Evolutionary conservation across 2,329 filamentous ascomycete genomes (phyloP).

Genomic region (Colletotrichum phormii): DNA sequence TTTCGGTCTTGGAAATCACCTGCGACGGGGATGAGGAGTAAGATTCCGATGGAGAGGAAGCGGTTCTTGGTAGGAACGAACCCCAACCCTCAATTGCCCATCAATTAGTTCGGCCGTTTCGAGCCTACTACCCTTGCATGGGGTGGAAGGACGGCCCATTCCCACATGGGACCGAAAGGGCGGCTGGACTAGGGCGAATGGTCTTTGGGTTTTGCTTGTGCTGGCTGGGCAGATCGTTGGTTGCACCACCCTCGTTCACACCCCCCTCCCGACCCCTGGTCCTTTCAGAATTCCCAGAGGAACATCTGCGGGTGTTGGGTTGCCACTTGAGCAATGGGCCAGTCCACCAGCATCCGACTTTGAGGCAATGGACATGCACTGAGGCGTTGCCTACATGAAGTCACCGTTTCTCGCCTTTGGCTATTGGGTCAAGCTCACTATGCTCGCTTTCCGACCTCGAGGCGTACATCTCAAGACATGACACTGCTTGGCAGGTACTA

Average conservation of each 20-base stretch:
- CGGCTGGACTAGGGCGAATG: slow-evolving; percentile 27
- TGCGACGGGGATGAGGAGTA: slow-evolving; percentile 23
- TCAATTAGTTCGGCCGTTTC: slow-evolving; percentile 10
- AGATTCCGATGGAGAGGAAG: slow-evolving; percentile 21
- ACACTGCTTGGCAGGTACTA: slow-evolving; percentile 22
- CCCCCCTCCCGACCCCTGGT: slow-evolving; percentile 5
- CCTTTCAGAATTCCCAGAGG: slow-evolving; percentile 1
- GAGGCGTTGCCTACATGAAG: neutral
- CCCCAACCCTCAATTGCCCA: slow-evolving; percentile 22
- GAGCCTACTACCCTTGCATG: slow-evolving; percentile 26
- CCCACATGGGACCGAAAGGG: slow-evolving; percentile 31
- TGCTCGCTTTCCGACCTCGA: neutral
- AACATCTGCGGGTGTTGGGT: slow-evolving; percentile 2
- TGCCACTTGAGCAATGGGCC: slow-evolving; percentile 16
- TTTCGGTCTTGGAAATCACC: slow-evolving; percentile 20
- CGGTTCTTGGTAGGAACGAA: slow-evolving; percentile 11
- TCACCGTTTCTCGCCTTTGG: slow-evolving; percentile 17
- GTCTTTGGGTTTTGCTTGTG: slow-evolving; percentile 20
- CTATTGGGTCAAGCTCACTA: neutral
- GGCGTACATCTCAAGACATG: neutral
- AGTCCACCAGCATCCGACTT: slow-evolving; percentile 15
- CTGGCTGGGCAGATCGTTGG: slow-evolving; percentile 30
- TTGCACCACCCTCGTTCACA: slow-evolving; percentile 23
- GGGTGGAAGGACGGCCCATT: slow-evolving; percentile 23
- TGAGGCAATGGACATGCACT: neutral